phyloP scores from a whole-genome alignment of 495 filamentous ascomycete genomes.

The Neurospora terricola region DNA sequence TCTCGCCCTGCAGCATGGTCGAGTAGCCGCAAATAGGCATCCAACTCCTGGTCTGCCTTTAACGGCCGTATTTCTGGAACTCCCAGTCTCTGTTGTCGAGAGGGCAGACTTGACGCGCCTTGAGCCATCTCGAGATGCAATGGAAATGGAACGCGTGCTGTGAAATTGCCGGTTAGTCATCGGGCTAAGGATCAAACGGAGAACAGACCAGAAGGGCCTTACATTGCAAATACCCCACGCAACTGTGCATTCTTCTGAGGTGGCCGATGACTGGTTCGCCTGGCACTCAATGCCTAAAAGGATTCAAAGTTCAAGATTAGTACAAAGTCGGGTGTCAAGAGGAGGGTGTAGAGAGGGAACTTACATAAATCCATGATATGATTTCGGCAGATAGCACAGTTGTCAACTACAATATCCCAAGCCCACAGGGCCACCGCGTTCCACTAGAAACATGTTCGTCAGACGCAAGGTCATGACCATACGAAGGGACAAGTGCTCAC shows the following conservation, averaged over 20 bases:
- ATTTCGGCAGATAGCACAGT: conserved; percentile 98
- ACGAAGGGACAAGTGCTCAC: conserved; percentile 33
- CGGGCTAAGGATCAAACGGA: neutral
- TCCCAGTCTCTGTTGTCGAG: conserved; percentile 99
- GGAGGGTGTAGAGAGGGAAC: conserved; percentile 10
- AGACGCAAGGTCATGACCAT: neutral
- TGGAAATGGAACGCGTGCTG: conserved; percentile 99
- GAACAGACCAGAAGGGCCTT: conserved; percentile 24
- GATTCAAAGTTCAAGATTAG: conserved; percentile 2
- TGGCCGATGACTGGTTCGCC: conserved; percentile 97
- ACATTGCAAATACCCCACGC: conserved; percentile 99
- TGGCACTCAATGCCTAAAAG: conserved; percentile 88
- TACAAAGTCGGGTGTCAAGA: neutral
- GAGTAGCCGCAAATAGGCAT: neutral
- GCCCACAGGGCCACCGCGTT: conserved; percentile 99
- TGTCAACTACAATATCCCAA: conserved; percentile 99
- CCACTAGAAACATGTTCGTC: conserved; percentile 53
- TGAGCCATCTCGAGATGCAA: conserved; percentile 98
- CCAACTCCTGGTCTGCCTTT: conserved; percentile 4
- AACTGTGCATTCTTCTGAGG: conserved; percentile 95
- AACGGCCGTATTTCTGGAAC: conserved; percentile 93
- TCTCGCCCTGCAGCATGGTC: neutral
- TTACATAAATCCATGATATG: conserved; percentile 99
- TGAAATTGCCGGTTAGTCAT: conserved; percentile 12
- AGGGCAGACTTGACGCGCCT: conserved; percentile 98